Evolutionary conservation across 176 grass and related monocot genomes (phyloP), one percentile per base, ranked within the genome.

Genomic region (Aegilops bicornis): DNA sequence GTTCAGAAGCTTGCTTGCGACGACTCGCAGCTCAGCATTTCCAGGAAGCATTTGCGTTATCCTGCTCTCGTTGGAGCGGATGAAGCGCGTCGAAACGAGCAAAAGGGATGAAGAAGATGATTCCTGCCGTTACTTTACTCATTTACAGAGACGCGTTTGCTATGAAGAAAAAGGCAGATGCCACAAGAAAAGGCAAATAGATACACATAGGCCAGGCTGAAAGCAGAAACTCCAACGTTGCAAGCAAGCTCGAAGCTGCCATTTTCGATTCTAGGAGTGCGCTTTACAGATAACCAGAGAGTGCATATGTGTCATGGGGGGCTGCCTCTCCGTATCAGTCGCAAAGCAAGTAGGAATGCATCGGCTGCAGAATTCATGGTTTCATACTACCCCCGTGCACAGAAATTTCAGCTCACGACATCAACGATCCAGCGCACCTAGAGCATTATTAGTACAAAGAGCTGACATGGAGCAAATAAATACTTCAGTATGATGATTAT

Each of bases 401-500:
- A 50, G 5, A 39, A 70, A 29, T 6, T 36, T 29, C 24, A 90
- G 25, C 17, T 66, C 9, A 66, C 0, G 6, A 2, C 22, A 58
- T 43, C 1, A 31, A 33, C 19, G 63, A 69, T 27, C 6, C 25
- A 80, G 16, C 37, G 43, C 11, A 45, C 43, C 43, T 13, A 45
- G 43, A 45, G 43, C 43, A 13, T 4, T 45, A 13, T 4, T 45
- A 45, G 43, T 45, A 45, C 43, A 45, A 45, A 78, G 5, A 54
- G 37, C 20, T 66, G 23, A 66, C 30, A 69, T 37, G 19, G 32
- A 83, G 68, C 79, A 47, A 39, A 84, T 52, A 48, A 63, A 85
- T 50, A 31, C 8, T 84, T 84, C 59, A 39, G 47, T 80, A 42
- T 80, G 32, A 27, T 80, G 32, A 27, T 73, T 75, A 4, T 75